These are phyloP conservation scores for Xylaria sp. DNA, from an alignment of 2,329 filamentous ascomycete genomes.

Conservation along the genomic window DNA sequence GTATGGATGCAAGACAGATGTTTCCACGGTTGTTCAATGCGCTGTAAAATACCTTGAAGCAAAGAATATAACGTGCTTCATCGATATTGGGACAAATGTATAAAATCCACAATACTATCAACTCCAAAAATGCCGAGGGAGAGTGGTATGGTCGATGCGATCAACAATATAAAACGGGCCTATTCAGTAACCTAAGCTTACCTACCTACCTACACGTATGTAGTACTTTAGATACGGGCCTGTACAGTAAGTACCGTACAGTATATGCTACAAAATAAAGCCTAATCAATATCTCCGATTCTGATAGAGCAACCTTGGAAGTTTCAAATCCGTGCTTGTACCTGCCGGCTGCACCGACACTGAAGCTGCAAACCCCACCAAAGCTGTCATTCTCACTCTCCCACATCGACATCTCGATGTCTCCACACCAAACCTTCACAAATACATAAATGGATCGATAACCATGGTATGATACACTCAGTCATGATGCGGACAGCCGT, in stretches of 20 bases:
- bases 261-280: neutral
- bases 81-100: conserved; percentile 8
- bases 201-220: neutral
- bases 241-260: neutral
- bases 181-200: neutral
- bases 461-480: conserved; percentile 51
- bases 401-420: conserved; percentile 40
- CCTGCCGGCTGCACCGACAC: neutral
- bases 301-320: neutral
- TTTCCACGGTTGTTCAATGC: conserved; percentile 16
- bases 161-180: neutral
- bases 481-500: neutral
- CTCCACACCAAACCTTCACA: conserved; percentile 36
- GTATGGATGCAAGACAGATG: conserved; percentile 22
- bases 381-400: conserved; percentile 40
- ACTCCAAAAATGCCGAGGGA: neutral
- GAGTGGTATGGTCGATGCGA: neutral
- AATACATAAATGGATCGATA: conserved; percentile 50
- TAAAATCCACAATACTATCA: neutral
- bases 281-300: conserved; percentile 6
- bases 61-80: conserved; percentile 15
- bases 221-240: too few species aligned
- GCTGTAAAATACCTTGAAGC: conserved; percentile 34
- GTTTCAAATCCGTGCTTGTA: neutral
- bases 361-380: conserved; percentile 27